Base-by-base conservation (phyloP, 768 basidiomycete genomes). In the Termitomyces sp. region DNA sequence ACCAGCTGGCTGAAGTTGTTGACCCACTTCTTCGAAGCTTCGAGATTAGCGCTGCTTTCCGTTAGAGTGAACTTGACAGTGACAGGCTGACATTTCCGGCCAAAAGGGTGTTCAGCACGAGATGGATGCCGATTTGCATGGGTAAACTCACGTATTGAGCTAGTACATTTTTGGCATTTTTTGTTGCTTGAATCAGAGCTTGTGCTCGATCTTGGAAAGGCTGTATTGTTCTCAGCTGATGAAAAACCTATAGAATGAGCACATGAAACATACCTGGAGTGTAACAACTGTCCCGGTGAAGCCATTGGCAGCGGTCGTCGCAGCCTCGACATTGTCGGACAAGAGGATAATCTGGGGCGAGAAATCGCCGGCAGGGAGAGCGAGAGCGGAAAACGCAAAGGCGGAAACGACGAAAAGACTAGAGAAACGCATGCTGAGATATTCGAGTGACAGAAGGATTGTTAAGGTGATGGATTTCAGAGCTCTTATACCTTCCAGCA, bases 341-440 rank as follows among this genome's bases (percentile, higher is more conserved):
- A 55, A 55, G 10, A 9, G 17, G 5, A n/a, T 32, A 10, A 55
- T 8, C 10, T 6, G 10, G 11, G 25, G 9, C 9, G 29, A 3
- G 42, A 43, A 55, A 5, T 43, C 31, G 5, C 17, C 10, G 31
- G 54, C 17, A 55, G 54, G 54, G 54, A 55, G 54, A 32, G 40
- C 31, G 12, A 55, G 42, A 32, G 31, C 42, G 0, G 54, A 55
- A 29, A 32, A 9, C 11, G 32, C n/a, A 17, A 55, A 40, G n/a
- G 54, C 43, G 6, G 54, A 55, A 31, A 20, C 42, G 5, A 55
- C 29, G 17, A 42, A 43, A 43, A 55, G 6, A 11, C 54, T 42
- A 7, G 54, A 55, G 42, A 54, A 54, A 31, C 53, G 53, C 53
- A 54, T 54, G 38, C 29, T 54, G 38, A 31, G 53, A 17, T 54